These are phyloP conservation scores for Aspergillus bertholletiae DNA, from an alignment of 495 filamentous ascomycete genomes.

Conservation along the genomic window DNA sequence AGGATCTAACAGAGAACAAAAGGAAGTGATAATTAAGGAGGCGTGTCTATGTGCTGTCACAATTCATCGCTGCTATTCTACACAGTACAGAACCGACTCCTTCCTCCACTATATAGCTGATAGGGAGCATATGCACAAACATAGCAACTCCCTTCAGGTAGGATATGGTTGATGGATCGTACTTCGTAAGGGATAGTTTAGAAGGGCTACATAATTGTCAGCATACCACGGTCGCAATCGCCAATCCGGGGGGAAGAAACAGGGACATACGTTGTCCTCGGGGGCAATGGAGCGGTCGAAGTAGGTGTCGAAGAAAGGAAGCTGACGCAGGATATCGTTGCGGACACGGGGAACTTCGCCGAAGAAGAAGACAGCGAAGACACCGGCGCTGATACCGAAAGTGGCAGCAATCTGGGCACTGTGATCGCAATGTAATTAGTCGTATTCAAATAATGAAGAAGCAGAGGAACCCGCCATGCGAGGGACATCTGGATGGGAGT, in stretches of 20 bases:
- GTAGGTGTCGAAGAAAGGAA: constrained; percentile 58
- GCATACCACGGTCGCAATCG: constrained; percentile 2
- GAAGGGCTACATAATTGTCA: constrained; percentile 36
- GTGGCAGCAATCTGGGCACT: constrained; percentile 52
- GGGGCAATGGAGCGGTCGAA: constrained; percentile 56
- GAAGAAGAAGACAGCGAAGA: constrained; percentile 69
- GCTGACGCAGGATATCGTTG: constrained; percentile 61
- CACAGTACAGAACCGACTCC: constrained; percentile 19
- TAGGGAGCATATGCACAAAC: constrained; percentile 7
- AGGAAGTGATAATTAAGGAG: neutral
- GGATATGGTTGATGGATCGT: constrained; percentile 8
- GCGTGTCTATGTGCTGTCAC: constrained; percentile 38
- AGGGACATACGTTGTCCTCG: constrained; percentile 58
- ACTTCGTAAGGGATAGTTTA: constrained; percentile 28
- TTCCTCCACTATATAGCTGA: constrained; percentile 6
- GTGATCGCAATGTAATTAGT: constrained; percentile 2
- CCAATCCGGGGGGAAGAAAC: neutral
- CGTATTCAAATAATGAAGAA: neutral
- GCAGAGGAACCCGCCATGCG: neutral
- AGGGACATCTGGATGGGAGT: neutral
- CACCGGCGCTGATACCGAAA: constrained; percentile 59
- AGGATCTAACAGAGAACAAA: neutral
- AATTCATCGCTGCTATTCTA: constrained; percentile 37
- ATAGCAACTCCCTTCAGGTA: constrained; percentile 3
- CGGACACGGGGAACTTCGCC: constrained; percentile 65